Conservation (phyloP, 192 early-diverging fungal species). For the Coemansia asiatica region DNA sequence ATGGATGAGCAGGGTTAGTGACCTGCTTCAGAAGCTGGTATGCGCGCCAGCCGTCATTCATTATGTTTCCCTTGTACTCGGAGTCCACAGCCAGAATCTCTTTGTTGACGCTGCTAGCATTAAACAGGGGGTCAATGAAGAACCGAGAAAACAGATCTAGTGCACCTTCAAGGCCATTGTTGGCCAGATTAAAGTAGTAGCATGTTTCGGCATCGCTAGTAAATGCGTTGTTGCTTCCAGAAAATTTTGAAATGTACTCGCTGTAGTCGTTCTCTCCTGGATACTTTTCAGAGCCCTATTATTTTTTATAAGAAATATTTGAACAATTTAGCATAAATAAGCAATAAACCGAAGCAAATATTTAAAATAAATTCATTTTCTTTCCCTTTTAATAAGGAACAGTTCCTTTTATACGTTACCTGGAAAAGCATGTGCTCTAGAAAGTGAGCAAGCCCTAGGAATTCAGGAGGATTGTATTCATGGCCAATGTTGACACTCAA, state of each 20-base stretch:
- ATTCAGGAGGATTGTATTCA: constrained; percentile 58
- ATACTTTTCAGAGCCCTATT: constrained; percentile 64
- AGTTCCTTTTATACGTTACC: constrained; percentile 41
- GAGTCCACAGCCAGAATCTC: constrained; percentile 91
- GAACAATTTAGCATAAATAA: too few relatives aligned
- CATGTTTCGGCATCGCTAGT: constrained; percentile 27
- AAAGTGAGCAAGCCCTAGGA: constrained; percentile 69
- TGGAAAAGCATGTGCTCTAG: constrained; percentile 72
- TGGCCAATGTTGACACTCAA: constrained; percentile 64
- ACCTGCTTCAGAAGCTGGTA: not conserved
- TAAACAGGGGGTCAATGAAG: constrained; percentile 86
- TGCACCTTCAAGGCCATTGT: constrained; percentile 57
- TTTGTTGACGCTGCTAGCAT: constrained; percentile 73
- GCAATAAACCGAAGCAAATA: too few relatives aligned
- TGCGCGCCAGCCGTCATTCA: constrained; percentile 64
- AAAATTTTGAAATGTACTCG: constrained; percentile 21
- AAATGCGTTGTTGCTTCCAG: constrained; percentile 35
- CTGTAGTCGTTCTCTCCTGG: constrained; percentile 66
- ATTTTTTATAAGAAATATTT: not conserved
- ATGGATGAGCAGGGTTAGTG: constrained; percentile 70
- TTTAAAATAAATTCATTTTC: too few relatives aligned
- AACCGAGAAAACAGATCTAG: constrained; percentile 82
- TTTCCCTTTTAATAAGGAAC: too few relatives aligned
- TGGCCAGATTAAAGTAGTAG: constrained; percentile 29
- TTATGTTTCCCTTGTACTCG: constrained; percentile 84